A percentile compares a stretch with the other conserved stretches of the same genome.
Conservation (phyloP, 192 early-diverging fungal species). For the Entomortierella chlamydospora region DNA sequence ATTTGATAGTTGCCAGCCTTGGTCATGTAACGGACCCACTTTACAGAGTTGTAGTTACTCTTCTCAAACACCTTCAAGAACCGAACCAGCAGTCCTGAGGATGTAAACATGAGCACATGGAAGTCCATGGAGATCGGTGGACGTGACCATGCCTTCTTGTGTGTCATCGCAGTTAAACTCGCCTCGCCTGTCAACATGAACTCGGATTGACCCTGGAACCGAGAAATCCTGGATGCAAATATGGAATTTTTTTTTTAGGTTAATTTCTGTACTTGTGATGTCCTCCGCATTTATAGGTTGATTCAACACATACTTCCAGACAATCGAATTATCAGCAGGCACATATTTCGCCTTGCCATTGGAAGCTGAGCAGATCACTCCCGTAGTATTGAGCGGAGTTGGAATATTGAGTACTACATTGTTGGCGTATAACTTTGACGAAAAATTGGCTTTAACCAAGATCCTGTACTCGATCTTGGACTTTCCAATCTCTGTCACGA, state of each 20-base stretch:
- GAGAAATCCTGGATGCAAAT: slow-evolving; percentile 73
- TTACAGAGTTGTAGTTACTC: slow-evolving; percentile 94
- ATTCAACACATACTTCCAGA: slow-evolving; percentile 87
- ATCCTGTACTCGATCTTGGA: slow-evolving; percentile 91
- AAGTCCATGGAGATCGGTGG: slow-evolving; percentile 97
- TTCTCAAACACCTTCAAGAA: slow-evolving; percentile 99
- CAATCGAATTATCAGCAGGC: slow-evolving; percentile 91
- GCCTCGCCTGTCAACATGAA: slow-evolving; percentile 84
- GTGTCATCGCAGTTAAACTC: slow-evolving; percentile 83
- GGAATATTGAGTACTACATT: slow-evolving; percentile 91
- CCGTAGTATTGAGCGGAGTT: slow-evolving; percentile 90
- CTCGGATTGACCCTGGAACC: slow-evolving; percentile 94
- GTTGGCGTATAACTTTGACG: slow-evolving; percentile 88
- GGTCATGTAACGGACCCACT: slow-evolving; percentile 99
- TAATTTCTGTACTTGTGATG: too few species aligned
- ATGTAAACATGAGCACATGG: slow-evolving; percentile 96
- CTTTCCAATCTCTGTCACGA: slow-evolving; percentile 87
- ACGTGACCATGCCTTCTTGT: slow-evolving; percentile 91
- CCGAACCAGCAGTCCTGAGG: slow-evolving; percentile 93
- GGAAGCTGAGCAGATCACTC: slow-evolving; percentile 81
- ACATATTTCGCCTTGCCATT: slow-evolving; percentile 95
- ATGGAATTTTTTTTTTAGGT: too few species aligned
- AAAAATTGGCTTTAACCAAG: slow-evolving; percentile 89
- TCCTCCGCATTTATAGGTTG: too few species aligned
- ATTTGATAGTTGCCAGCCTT: slow-evolving; percentile 94